phyloP scores from a whole-genome alignment of 2,329 filamentous ascomycete genomes.

The Pyricularia pennisetigena region DNA sequence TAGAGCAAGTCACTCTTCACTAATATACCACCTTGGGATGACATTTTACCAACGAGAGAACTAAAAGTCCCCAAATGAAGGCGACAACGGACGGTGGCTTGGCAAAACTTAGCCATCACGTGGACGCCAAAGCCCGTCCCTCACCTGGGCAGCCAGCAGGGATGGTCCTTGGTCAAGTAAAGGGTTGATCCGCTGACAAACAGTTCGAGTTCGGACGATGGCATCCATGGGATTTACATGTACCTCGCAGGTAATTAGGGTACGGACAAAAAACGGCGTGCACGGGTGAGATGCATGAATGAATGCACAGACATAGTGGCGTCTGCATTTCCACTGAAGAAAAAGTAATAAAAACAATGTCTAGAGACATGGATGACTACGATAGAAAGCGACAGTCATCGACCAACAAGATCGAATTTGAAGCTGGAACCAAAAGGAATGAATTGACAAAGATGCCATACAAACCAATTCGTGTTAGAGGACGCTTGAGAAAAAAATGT shows the following conservation, averaged over 20 bases:
- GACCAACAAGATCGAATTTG: not conserved
- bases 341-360: not conserved
- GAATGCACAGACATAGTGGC: not conserved
- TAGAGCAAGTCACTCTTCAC: too few species aligned
- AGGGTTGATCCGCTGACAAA: not conserved
- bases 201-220: not conserved
- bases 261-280: not conserved
- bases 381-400: too few species aligned
- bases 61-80: not conserved
- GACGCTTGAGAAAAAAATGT: not conserved
- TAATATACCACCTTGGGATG: not conserved
- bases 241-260: too few species aligned
- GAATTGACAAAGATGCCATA: not conserved
- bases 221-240: not conserved
- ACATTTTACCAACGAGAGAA: not conserved
- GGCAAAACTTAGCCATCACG: not conserved
- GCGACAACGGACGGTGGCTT: not conserved
- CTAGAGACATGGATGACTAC: not conserved
- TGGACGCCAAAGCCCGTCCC: not conserved
- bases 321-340: not conserved
- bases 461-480: not conserved
- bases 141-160: not conserved
- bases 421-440: not conserved
- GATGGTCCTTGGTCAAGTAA: not conserved
- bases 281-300: not conserved